Evolutionary conservation across 768 basidiomycete species (phyloP), one percentile per base, ranked within the genome.

Genomic region (Lactarius pseudohatsudake): DNA sequence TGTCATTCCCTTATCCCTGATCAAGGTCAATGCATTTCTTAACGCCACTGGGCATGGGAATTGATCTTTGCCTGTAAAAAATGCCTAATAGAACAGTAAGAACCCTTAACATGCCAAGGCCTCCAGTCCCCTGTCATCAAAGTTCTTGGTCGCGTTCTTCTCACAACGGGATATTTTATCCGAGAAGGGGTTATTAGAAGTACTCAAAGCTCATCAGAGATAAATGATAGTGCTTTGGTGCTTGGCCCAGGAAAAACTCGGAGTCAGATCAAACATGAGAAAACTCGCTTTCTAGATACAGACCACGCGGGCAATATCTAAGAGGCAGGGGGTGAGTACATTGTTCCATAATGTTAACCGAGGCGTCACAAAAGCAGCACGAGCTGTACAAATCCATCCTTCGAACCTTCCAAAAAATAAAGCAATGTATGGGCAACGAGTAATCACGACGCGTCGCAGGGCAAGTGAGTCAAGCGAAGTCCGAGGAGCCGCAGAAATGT

Each of bases 291-390:
- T 53, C 50, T 53, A 53, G 50, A 53, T 53, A 53, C 22, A 53
- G 26, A 53, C 22, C 11, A 3, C 22, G 47, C 45, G 10, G 47
- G 22, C 47, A 50, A 50, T 26, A 50, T 61, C 43, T 41, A 62
- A n/a, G 43, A 61, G 43, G 62, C 57, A 38, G 55, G 20, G 60
- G 61, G 57, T 66, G 50, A 66, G 57, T 66, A 66, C 57, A 66
- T 62, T 45, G 61, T 66, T 62, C 65, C 65, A 15, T 41, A 53
- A 66, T 66, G 65, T 66, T 47, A 66, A 58, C 45, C 57, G 54
- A 62, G 22, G 40, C 50, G 38, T 26, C 56, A 54, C 38, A 57
- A 50, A 43, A 58, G 61, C 61, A 66, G 50, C 28, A 32, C 57
- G 57, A 55, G 36, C 53, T 66, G 34, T 34, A 53, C 50, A 58